Evolutionary conservation across 192 early-diverging fungal genomes (phyloP).

Genomic region (Coemansia sp.): DNA sequence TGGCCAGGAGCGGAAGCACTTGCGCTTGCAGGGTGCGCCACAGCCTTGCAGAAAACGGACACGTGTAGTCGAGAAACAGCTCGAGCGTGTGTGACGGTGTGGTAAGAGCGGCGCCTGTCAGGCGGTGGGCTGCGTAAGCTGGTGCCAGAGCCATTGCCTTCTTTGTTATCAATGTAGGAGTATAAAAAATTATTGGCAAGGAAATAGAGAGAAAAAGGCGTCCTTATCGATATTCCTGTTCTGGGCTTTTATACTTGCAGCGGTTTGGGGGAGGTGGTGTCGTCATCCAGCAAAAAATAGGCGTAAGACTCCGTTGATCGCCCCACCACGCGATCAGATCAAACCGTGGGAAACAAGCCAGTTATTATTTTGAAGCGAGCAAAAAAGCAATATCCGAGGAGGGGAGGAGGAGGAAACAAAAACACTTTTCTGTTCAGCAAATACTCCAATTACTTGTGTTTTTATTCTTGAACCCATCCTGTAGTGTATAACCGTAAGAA

Average conservation of each 20-base stretch:
- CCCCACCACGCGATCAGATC: neutral
- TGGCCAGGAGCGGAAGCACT: constrained; percentile 59
- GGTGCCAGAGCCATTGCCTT: constrained; percentile 28
- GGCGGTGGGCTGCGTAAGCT: constrained; percentile 34
- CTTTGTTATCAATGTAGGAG: neutral
- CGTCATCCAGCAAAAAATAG: neutral
- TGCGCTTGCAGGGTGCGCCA: constrained; percentile 57
- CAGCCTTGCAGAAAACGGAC: constrained; percentile 70
- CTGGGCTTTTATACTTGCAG: neutral
- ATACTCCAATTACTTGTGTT: no score
- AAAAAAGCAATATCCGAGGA: no score
- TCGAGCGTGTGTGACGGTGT: constrained; percentile 41
- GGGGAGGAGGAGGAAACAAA: no score
- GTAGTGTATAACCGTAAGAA: neutral
- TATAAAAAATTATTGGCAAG: neutral
- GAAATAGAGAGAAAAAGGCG: neutral
- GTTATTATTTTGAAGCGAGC: no score
- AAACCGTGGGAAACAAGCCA: neutral
- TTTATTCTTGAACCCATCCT: no score
- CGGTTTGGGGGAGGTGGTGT: neutral
- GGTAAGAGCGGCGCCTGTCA: neutral
- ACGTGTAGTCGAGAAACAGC: constrained; percentile 54
- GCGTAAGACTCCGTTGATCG: neutral
- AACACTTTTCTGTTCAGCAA: neutral
- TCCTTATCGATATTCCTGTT: no score